A percentile compares a stretch with the other conserved stretches of the same genome.
phyloP scores from a whole-genome alignment of 2,329 filamentous ascomycete species.

The Colletotrichum spinosum region DNA sequence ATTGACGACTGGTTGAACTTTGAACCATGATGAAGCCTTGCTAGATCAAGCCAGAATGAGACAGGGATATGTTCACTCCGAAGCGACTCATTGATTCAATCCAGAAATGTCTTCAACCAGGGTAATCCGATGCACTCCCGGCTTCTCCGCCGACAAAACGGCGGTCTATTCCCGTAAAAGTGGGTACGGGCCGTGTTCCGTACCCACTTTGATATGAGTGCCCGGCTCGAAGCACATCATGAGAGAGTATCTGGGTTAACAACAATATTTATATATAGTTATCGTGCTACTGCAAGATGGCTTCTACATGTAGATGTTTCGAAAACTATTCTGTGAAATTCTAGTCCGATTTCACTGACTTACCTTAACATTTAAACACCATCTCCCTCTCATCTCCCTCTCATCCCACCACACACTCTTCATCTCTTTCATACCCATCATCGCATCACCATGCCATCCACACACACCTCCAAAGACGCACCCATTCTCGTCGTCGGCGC shows the following conservation, averaged over 20 bases:
- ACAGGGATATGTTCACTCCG: background rate
- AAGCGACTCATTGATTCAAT: too few relatives aligned
- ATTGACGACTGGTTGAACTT: constrained; percentile 49
- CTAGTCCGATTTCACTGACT: background rate
- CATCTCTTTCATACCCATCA: background rate
- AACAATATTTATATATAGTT: too few relatives aligned
- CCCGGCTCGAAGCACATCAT: background rate
- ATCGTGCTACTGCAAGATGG: too few relatives aligned
- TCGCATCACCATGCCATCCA: constrained; percentile 1
- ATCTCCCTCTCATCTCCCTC: background rate
- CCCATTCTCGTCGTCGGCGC: constrained; percentile 45
- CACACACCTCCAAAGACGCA: constrained; percentile 33
- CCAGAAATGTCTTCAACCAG: too few relatives aligned
- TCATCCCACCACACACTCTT: background rate
- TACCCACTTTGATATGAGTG: background rate
- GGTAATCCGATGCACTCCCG: too few relatives aligned
- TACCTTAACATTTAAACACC: background rate
- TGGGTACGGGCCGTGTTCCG: constrained; percentile 21
- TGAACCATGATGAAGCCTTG: background rate
- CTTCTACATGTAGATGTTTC: too few relatives aligned
- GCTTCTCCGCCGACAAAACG: background rate
- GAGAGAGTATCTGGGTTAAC: background rate
- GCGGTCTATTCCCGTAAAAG: constrained; percentile 1
- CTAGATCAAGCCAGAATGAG: background rate
- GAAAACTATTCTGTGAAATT: too few relatives aligned